These are phyloP conservation scores for Raddia guianensis DNA, from an alignment of 176 grass and related monocot species.

Conservation along the genomic window DNA sequence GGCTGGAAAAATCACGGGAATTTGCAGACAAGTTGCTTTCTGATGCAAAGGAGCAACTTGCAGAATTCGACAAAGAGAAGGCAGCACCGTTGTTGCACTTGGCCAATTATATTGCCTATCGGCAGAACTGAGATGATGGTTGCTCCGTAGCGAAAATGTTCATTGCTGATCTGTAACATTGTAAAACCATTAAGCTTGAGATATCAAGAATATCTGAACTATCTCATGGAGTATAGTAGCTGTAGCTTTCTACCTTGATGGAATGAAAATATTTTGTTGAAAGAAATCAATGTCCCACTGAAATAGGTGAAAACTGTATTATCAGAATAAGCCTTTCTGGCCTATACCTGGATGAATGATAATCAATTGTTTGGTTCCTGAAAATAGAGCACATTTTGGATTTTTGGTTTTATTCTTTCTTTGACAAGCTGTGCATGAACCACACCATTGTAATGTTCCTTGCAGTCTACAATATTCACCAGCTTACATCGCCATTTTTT, in stretches of 20 bases:
- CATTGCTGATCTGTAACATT: slow-evolving; percentile 37
- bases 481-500: not conserved
- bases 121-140: slow-evolving; percentile 64
- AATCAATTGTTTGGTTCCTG: not conserved
- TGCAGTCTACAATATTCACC: slow-evolving; percentile 5
- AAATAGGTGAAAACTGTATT: slow-evolving; percentile 22
- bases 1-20: slow-evolving; percentile 65
- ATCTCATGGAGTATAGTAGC: slow-evolving; percentile 36
- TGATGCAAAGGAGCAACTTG: slow-evolving; percentile 61
- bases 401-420: not conserved
- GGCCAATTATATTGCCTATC: slow-evolving; percentile 78
- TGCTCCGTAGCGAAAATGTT: slow-evolving; percentile 24
- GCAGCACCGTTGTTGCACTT: slow-evolving; percentile 72
- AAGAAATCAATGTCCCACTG: slow-evolving; percentile 21
- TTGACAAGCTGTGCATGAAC: slow-evolving; percentile 12
- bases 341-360: slow-evolving; percentile 1
- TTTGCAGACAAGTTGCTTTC: slow-evolving; percentile 67
- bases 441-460: not conserved
- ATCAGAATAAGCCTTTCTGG: slow-evolving; percentile 26
- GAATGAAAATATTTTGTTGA: slow-evolving; percentile 31
- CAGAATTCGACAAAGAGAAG: slow-evolving; percentile 58
- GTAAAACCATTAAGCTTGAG: slow-evolving; percentile 28
- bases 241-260: slow-evolving; percentile 43
- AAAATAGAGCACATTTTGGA: not conserved
- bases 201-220: slow-evolving; percentile 36